phyloP scores from a whole-genome alignment of 345 rosid genomes.

The Dipteronia sinensis region DNA sequence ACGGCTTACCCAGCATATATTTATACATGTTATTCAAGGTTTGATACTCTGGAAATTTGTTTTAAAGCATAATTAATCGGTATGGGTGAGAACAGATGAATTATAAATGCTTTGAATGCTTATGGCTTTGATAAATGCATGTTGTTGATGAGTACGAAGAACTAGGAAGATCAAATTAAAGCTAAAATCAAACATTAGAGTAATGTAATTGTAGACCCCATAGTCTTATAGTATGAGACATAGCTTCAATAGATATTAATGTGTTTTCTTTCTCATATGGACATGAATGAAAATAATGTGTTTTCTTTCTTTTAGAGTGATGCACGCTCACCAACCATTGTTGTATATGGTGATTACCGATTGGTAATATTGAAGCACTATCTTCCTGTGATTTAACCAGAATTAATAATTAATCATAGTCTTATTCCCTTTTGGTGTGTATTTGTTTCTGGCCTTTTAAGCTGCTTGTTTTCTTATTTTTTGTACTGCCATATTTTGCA shows the following conservation, averaged over 20 bases:
- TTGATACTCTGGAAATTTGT: background rate
- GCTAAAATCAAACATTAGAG: background rate
- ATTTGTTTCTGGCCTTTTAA: constrained; percentile 11
- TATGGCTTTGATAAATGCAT: constrained; percentile 3
- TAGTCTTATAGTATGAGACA: background rate
- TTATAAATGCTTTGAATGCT: background rate
- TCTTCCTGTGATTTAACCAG: background rate
- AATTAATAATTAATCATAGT: background rate
- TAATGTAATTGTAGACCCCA: background rate
- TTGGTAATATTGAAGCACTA: background rate
- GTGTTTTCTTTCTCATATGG: too few relatives aligned
- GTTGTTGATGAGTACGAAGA: background rate
- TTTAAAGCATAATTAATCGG: background rate
- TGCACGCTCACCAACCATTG: background rate
- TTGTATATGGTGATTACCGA: background rate
- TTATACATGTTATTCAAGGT: background rate
- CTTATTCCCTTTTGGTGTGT: background rate
- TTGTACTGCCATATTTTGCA: constrained; percentile 34
- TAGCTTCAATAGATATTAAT: background rate
- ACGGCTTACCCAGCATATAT: background rate
- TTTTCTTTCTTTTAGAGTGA: background rate
- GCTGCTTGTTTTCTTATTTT: constrained; percentile 28
- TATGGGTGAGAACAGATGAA: background rate
- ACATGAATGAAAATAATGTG: background rate
- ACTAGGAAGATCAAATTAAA: background rate